Evolutionary conservation across 2,329 filamentous ascomycete species (phyloP), one percentile per base, ranked within the genome.

Genomic region (Bimuria novae-zelandiae): DNA sequence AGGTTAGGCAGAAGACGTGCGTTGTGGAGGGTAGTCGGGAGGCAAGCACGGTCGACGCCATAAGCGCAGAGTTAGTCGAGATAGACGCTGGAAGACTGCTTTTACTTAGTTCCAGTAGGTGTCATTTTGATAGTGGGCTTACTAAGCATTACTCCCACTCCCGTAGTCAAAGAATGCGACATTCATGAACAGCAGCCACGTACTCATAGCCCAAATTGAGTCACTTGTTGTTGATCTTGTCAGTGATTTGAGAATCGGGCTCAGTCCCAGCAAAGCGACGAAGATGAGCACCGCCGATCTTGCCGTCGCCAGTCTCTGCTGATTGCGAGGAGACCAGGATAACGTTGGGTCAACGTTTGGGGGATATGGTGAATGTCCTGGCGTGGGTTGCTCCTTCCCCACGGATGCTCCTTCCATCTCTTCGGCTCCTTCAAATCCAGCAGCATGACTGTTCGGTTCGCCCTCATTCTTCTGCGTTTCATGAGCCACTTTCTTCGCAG

Each of bases 141-240:
- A 76, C 73, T 81, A 82, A 35, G 73, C 84, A 75, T 78, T 80
- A 35, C 80, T 76, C 29, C 84, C 83, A 35, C 89, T 89, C 10
- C 90, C 90, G 74, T 99, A 99, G 79, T 99, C 94, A 69, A 97
- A 97, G 72, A 95, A 97, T 75, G 96, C 95, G 56, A 97, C 91
- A 73, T 99, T 99, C 76, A 97, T 93, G 65, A 89, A 84, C 57
- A 99, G 84, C 39, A 99, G 82, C 86, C 92, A 94, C 68, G 90
- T 92, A 45, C 90, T 94, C 79, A 99, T 89, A 52, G 94, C 91
- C 94, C 94, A 99, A 71, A 99, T 99, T 37, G 89, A 94, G 80
- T 99, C 94, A 51, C 85, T 89, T 7, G 90, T 93, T 4, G 93
- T 97, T 4, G 92, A 97, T 45, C 84, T 84, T 0, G 94, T 99